These are phyloP conservation scores for Magnusiomyces tetraspermus DNA, from an alignment of 1,139 yeast genomes.

Conservation along the genomic window DNA sequence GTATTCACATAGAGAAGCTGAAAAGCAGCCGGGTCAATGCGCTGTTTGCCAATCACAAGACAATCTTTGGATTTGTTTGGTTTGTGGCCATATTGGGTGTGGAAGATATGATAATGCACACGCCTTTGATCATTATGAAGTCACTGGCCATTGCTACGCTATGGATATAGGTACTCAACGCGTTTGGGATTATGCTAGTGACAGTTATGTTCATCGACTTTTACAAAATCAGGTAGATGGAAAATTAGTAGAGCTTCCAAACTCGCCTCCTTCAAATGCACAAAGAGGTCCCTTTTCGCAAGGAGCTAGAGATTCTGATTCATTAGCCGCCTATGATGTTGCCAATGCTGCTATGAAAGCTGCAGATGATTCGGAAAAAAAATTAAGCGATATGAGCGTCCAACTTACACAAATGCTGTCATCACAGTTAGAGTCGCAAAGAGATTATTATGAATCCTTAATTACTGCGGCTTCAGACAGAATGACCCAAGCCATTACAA, in stretches of 20 bases:
- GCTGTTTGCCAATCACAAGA: constrained; percentile 49
- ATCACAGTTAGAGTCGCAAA: constrained; percentile 79
- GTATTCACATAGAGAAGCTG: constrained; percentile 41
- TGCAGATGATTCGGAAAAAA: constrained; percentile 21
- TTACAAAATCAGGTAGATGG: constrained; percentile 82
- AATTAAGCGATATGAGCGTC: constrained; percentile 50
- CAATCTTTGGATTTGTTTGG: constrained; percentile 82
- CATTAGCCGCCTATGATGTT: constrained; percentile 2
- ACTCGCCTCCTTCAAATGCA: not conserved
- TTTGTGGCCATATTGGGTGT: constrained; percentile 86
- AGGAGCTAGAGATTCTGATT: not conserved
- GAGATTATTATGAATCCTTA: constrained; percentile 69
- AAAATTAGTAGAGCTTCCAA: constrained; percentile 60
- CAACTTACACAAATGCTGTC: constrained; percentile 74
- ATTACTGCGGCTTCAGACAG: constrained; percentile 38
- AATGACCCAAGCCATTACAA: constrained; percentile 26
- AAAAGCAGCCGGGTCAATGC: constrained; percentile 26
- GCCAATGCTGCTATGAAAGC: constrained; percentile 14
- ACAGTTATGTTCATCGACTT: constrained; percentile 79
- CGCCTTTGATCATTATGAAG: constrained; percentile 70
- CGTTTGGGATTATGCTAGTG: constrained; percentile 95
- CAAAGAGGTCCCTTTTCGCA: not conserved
- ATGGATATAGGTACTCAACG: constrained; percentile 81
- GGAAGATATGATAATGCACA: constrained; percentile 85
- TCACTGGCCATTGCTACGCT: constrained; percentile 80